Conservation (phyloP, 164 flowering plant species). For the Chimonanthus salicifolius region DNA sequence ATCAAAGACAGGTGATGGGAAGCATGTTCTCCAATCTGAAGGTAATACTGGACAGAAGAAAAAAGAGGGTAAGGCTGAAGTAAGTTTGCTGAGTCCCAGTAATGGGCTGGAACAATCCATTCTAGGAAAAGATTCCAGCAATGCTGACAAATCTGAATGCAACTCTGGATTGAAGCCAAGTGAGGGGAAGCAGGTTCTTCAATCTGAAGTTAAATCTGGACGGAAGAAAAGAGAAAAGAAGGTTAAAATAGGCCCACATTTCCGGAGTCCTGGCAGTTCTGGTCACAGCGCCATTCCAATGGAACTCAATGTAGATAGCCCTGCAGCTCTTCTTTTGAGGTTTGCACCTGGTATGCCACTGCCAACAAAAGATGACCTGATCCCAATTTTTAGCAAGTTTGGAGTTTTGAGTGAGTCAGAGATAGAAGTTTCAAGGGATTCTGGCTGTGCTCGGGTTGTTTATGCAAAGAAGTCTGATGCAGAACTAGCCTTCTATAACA, state of each 20-base stretch:
- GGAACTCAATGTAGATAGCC: slow-evolving; percentile 12
- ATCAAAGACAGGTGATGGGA: neutral
- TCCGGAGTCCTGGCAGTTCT: neutral
- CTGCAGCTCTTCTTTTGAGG: slow-evolving; percentile 37
- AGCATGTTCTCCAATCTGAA: neutral
- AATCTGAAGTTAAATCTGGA: neutral
- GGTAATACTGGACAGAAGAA: slow-evolving; percentile 13
- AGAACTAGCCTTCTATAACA: slow-evolving; percentile 36
- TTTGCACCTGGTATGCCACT: slow-evolving; percentile 37
- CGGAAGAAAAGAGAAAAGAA: slow-evolving; percentile 29
- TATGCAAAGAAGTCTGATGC: slow-evolving; percentile 44
- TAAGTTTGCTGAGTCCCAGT: slow-evolving; percentile 10
- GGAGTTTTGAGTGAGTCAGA: slow-evolving; percentile 47
- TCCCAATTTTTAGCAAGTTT: slow-evolving; percentile 31
- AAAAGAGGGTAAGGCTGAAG: slow-evolving; percentile 27
- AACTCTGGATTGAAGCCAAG: slow-evolving; percentile 2
- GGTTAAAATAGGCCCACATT: slow-evolving; percentile 10
- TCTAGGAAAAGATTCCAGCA: neutral
- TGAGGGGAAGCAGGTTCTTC: slow-evolving; percentile 7
- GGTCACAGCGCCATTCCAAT: neutral
- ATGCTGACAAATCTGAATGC: neutral
- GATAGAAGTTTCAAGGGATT: slow-evolving; percentile 28
- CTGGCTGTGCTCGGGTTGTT: slow-evolving; percentile 32
- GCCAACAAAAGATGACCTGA: slow-evolving; percentile 42
- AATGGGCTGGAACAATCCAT: slow-evolving; percentile 10